Evolutionary conservation across 1,139 yeast species (phyloP), one percentile per base, ranked within the genome.

Genomic region (Hemisphaericaspora xylanilytica): DNA sequence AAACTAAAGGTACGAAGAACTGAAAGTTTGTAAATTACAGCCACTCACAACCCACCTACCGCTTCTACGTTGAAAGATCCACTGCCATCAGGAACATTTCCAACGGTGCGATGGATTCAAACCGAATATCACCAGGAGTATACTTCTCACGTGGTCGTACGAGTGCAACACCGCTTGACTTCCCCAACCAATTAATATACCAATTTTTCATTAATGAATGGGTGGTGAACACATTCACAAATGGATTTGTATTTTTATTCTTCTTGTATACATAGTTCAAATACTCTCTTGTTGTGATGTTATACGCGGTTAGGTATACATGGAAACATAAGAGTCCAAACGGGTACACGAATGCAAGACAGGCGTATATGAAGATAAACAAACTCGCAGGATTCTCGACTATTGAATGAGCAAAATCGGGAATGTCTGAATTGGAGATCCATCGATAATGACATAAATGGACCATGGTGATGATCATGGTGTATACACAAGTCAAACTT

Each of bases 251-350:
- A 11, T 31, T 32, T 16, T 38, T 39, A 12, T 35, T 30, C 27
- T 17, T 30, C 50, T 63, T 41, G 26, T 44, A 47, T 38, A 62
- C 56, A 55, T 69, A 47, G 56, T 68, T 71, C 37, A 84, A 60
- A 48, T 73, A 83, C 47, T 84, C 92, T 47, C 89, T 65, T 4
- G 95, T 85, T 13, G 90, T 81, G 47, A 83, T 69, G 42, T 81
- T 82, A n/a, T 75, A 69, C 0, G 75, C 53, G 0, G 80, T 73
- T 35, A 85, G 58, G 38, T 65, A 72, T 1, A 77, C 29, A 52
- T 86, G 95, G 47, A 74, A 74, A 0, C 59, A 37, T 12, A 82
- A 52, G 13, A 86, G 58, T 28, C 79, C 48, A 1, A 68, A 38
- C 2, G 94, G 90, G 51, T 84, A 85, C 5, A 70, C 43, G 7